Evolutionary conservation across 108 stramenopile genomes (phyloP).

Genomic region (Skeletonema grethae): DNA sequence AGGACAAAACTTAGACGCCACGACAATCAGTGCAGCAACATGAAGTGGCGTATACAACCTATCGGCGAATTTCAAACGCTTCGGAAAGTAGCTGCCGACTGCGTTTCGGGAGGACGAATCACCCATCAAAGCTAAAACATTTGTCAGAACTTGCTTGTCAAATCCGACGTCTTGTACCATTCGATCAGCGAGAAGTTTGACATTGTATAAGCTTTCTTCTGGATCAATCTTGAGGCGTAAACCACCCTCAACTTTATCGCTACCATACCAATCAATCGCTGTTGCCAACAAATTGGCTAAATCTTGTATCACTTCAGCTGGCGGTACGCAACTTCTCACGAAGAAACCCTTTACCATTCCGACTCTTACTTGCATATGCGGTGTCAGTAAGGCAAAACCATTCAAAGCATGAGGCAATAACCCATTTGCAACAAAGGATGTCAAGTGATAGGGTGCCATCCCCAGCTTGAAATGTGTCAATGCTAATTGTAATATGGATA

Average conservation of each 20-base stretch:
- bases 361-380: conserved; percentile 36
- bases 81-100: not conserved
- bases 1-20: conserved; percentile 61
- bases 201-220: conserved; percentile 32
- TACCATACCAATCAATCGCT: conserved; percentile 33
- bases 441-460: conserved; percentile 48
- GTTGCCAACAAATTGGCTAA: conserved; percentile 31
- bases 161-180: conserved; percentile 61
- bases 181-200: conserved; percentile 50
- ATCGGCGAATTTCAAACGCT: conserved; percentile 16
- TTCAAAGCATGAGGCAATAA: conserved; percentile 58
- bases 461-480: conserved; percentile 50
- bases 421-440: conserved; percentile 62
- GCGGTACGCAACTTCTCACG: conserved; percentile 32
- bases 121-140: conserved; percentile 57
- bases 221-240: not conserved
- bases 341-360: conserved; percentile 44
- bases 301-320: conserved; percentile 24
- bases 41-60: conserved; percentile 38
- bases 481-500: conserved; percentile 59
- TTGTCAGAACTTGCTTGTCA: conserved; percentile 55
- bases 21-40: conserved; percentile 57
- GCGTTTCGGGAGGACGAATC: not conserved
- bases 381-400: conserved; percentile 52
- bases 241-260: not conserved